These are phyloP conservation scores for Stropharia rugosoannulata DNA, from an alignment of 768 basidiomycete species.

Conservation along the genomic window DNA sequence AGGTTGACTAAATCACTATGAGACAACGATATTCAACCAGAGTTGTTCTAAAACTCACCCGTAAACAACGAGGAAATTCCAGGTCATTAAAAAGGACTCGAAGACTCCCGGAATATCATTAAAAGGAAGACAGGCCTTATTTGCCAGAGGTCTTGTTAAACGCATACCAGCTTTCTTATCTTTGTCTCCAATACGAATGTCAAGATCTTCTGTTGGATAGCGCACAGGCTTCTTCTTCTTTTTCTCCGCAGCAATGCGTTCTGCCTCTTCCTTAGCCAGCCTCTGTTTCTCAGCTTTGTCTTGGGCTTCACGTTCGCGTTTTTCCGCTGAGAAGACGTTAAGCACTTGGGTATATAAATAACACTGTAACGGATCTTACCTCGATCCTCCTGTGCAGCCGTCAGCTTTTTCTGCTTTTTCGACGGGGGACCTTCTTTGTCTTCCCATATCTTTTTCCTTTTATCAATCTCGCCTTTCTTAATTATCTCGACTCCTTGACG, in stretches of 20 bases:
- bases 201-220: constrained; percentile 92
- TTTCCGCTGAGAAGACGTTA: constrained; percentile 45
- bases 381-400: constrained; percentile 72
- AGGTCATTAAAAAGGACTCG: constrained; percentile 85
- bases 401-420: constrained; percentile 83
- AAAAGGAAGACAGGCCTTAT: constrained; percentile 64
- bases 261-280: constrained; percentile 68
- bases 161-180: constrained; percentile 80
- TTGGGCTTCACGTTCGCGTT: constrained; percentile 66
- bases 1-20: constrained; percentile 61
- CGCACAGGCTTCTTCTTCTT: constrained; percentile 89
- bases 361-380: constrained; percentile 37
- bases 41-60: constrained; percentile 56
- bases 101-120: constrained; percentile 63
- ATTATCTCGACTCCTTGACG: constrained; percentile 75
- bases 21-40: constrained; percentile 8
- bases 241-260: constrained; percentile 70
- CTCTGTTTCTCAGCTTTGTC: constrained; percentile 69
- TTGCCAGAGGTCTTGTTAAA: constrained; percentile 65
- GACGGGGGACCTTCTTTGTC: constrained; percentile 81
- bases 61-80: constrained; percentile 94
- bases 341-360: constrained; percentile 20
- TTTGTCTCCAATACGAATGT: constrained; percentile 75
- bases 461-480: constrained; percentile 88
- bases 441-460: constrained; percentile 89